Percentiles rank a stretch among this genome's conserved stretches.
These are phyloP conservation scores for Suillus occidentalis DNA, from an alignment of 768 basidiomycete genomes.

Conservation along the genomic window DNA sequence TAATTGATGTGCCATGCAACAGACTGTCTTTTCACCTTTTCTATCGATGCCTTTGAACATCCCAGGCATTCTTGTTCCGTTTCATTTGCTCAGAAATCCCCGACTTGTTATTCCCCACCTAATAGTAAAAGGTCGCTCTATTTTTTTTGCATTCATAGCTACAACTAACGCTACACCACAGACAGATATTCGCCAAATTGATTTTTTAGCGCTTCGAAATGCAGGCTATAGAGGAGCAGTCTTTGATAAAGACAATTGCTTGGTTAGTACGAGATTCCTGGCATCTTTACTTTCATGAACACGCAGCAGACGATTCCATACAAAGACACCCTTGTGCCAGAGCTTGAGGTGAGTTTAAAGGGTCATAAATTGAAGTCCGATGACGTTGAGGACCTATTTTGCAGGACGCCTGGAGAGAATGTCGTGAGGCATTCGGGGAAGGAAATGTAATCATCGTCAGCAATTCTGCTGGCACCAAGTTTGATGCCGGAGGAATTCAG, in stretches of 20 bases:
- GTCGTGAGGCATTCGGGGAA: conserved; percentile 70
- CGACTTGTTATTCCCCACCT: conserved; percentile 68
- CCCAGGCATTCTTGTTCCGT: conserved; percentile 65
- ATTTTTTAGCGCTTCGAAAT: conserved; percentile 68
- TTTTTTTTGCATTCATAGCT: conserved; percentile 1
- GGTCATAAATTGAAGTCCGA: background rate
- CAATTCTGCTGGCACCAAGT: conserved; percentile 87
- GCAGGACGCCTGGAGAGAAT: conserved; percentile 77
- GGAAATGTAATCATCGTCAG: conserved; percentile 87
- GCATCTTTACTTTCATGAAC: background rate
- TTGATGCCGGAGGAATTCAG: conserved; percentile 78
- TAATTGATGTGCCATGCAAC: background rate
- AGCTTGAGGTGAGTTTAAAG: conserved; percentile 56
- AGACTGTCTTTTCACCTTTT: background rate
- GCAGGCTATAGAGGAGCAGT: conserved; percentile 88
- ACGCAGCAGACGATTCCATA: conserved; percentile 72
- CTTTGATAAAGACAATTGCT: conserved; percentile 97
- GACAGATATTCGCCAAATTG: conserved; percentile 84
- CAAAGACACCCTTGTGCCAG: conserved; percentile 72
- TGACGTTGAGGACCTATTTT: background rate
- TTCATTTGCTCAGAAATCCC: conserved; percentile 69
- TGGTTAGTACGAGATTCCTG: conserved; percentile 51
- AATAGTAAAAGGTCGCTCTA: conserved; percentile 57
- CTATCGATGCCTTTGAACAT: conserved; percentile 69
- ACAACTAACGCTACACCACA: conserved; percentile 30